Evolutionary conservation across 2,329 filamentous ascomycete genomes (phyloP), one percentile per base, ranked within the genome.

Genomic region (Diplodia intermedia): DNA sequence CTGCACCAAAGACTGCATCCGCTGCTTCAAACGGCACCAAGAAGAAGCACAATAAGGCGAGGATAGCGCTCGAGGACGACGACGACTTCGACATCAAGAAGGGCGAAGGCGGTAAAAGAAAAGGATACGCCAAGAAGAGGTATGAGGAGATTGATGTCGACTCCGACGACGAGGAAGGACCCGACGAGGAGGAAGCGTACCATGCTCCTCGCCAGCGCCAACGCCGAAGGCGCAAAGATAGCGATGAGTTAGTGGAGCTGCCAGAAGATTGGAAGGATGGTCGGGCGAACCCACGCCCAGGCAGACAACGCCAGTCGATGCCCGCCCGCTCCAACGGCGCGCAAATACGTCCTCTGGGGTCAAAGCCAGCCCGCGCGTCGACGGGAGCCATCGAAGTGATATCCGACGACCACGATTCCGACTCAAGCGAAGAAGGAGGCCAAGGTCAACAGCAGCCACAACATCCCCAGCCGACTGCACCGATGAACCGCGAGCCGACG

Each of bases 61-160:
- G 78, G 12, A 72, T 73, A 60, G 76, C 77, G 12, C 74, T 79
- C 1, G 77, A 81, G 57, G 73, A 81, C 11, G 79, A 84, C 66
- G 77, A 80, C n/a, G 77, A 77, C 3, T 82, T 79, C 60, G 75
- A 75, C n/a, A 75, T 72, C 63, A 72, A 76, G 4, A 72, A 70
- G 61, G 71, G 73, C 29, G 61, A 49, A 8, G 12, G 14, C 5
- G 26, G 26, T 26, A 52, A 15, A 29, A 63, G 31, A 11, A 63
- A 20, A 23, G 29, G 60, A 3, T 2, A 6, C 4, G 7, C 11
- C 11, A 71, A 71, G 12, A 70, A 71, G 7, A 70, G 79, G 23
- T 84, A 80, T 65, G 82, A 84, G 71, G 82, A 84, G 65, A 77
- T 84, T 23, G 79, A 79, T 14, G 75, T 84, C 40, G 82, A 80